phyloP scores from a whole-genome alignment of 1,284 basidiomycete genomes.

The Pseudozyma thailandica region DNA sequence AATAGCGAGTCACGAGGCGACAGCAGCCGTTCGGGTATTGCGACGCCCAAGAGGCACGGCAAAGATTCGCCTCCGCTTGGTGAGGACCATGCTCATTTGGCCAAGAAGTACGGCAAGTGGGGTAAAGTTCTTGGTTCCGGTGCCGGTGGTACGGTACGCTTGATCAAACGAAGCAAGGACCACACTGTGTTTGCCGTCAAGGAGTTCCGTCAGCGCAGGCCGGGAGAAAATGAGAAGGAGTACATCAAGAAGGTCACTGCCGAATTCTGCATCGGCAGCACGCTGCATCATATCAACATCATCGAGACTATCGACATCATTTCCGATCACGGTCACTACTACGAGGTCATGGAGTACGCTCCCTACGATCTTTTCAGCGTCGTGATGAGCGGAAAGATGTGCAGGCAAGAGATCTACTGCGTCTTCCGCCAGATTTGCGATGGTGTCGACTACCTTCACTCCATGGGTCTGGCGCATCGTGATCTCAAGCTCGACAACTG shows the following conservation, averaged over 20 bases:
- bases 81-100: conserved; percentile 81
- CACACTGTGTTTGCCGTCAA: conserved; percentile 90
- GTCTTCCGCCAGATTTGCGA: conserved; percentile 98
- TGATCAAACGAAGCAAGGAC: conserved; percentile 81
- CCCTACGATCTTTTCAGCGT: conserved; percentile 98
- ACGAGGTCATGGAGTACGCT: conserved; percentile 89
- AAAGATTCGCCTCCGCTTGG: conserved; percentile 68
- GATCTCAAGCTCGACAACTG: conserved; percentile 99
- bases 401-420: conserved; percentile 96
- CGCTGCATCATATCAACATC: conserved; percentile 84
- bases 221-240: conserved; percentile 90
- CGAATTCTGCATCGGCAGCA: conserved; percentile 96
- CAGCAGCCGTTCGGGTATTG: conserved; percentile 47
- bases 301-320: conserved; percentile 99
- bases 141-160: conserved; percentile 94
- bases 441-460: conserved; percentile 97
- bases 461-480: conserved; percentile 95
- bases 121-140: conserved; percentile 93
- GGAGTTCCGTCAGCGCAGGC: conserved; percentile 89
- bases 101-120: conserved; percentile 99
- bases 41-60: conserved; percentile 60
- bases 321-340: conserved; percentile 95
- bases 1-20: conserved; percentile 50
- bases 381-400: conserved; percentile 99
- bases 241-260: conserved; percentile 99